Conservation (phyloP, 805 yeast species). For the Wickerhamomyces alni region DNA sequence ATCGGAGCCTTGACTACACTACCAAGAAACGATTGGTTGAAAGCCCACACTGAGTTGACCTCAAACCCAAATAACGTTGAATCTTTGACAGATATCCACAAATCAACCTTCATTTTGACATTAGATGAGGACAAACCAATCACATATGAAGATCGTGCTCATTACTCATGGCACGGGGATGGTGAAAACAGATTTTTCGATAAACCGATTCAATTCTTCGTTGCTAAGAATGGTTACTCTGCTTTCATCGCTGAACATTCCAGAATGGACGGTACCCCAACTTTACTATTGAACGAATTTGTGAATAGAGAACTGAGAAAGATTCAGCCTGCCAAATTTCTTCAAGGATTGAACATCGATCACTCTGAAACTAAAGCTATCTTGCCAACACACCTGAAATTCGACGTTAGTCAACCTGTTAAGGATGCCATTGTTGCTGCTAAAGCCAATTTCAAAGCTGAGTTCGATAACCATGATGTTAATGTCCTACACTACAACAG, state of each 20-base stretch:
- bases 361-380: background rate
- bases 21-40: constrained; percentile 79
- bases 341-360: constrained; percentile 11
- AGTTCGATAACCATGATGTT: constrained; percentile 59
- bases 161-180: constrained; percentile 91
- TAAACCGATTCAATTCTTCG: constrained; percentile 82
- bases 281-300: constrained; percentile 78
- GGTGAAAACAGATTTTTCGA: constrained; percentile 88
- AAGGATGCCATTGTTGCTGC: constrained; percentile 51
- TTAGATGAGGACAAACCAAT: constrained; percentile 70
- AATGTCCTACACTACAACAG: constrained; percentile 77
- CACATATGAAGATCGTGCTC: constrained; percentile 77
- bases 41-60: constrained; percentile 49
- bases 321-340: constrained; percentile 31
- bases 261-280: constrained; percentile 97
- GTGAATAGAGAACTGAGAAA: constrained; percentile 52
- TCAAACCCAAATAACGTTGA: constrained; percentile 56
- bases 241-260: constrained; percentile 97
- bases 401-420: constrained; percentile 53
- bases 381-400: constrained; percentile 33
- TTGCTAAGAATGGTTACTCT: constrained; percentile 76
- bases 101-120: constrained; percentile 75
- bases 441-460: constrained; percentile 44
- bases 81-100: constrained; percentile 62
- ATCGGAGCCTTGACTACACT: constrained; percentile 78